Percentiles rank a stretch among this genome's conserved stretches.
phyloP scores from a whole-genome alignment of 106 monocot genomes.

The Dendrobium chrysotoxum region DNA sequence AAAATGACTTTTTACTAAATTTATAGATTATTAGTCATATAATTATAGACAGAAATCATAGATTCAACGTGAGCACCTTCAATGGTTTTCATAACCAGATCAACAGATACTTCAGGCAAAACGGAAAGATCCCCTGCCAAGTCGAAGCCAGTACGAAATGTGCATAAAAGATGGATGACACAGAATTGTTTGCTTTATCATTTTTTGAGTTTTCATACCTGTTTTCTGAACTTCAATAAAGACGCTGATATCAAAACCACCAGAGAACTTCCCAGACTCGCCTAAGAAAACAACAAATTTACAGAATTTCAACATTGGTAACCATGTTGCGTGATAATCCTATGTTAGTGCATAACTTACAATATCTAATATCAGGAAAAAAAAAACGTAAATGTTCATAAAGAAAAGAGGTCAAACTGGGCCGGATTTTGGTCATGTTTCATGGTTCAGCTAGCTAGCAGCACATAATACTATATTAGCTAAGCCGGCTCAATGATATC shows the following conservation, averaged over 20 bases:
- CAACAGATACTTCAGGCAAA: constrained; percentile 33
- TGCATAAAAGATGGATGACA: neutral
- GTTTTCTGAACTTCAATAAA: constrained; percentile 29
- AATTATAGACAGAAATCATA: neutral
- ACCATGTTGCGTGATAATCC: neutral
- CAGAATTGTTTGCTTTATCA: neutral
- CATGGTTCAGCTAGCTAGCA: too few relatives aligned
- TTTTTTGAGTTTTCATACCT: constrained; percentile 8
- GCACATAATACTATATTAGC: too few relatives aligned
- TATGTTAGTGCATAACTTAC: neutral
- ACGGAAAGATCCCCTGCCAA: constrained; percentile 30
- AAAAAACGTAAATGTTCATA: too few relatives aligned
- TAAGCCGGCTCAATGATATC: too few relatives aligned
- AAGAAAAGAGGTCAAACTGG: too few relatives aligned
- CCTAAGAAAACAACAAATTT: constrained; percentile 9
- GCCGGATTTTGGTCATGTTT: too few relatives aligned
- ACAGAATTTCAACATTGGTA: neutral
- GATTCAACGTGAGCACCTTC: constrained; percentile 17
- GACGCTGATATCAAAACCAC: constrained; percentile 44
- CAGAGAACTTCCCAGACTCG: constrained; percentile 29
- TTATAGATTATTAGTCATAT: neutral
- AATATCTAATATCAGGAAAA: too few relatives aligned
- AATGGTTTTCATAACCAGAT: constrained; percentile 21
- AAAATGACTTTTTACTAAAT: neutral
- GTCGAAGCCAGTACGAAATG: neutral